Evolutionary conservation across 495 filamentous ascomycete genomes (phyloP).

Genomic region (Penicillium ucsense): DNA sequence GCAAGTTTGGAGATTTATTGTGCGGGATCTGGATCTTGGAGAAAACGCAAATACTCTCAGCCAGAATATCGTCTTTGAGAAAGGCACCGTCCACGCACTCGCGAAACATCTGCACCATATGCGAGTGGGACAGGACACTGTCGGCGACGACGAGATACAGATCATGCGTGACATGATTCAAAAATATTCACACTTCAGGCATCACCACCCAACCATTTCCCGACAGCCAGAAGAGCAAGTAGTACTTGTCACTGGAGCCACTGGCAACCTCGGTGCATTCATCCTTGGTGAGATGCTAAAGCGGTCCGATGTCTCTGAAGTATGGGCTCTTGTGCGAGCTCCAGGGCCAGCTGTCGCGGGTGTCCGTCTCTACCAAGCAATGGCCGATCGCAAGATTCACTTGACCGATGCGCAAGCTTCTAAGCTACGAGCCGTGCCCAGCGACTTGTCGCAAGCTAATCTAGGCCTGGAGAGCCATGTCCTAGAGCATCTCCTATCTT

Average conservation of each 20-base stretch:
- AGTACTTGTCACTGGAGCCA: slow-evolving; percentile 47
- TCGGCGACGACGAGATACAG: slow-evolving; percentile 17
- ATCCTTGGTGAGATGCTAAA: slow-evolving; percentile 37
- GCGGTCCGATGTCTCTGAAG: slow-evolving; percentile 20
- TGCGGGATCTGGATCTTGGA: slow-evolving; percentile 18
- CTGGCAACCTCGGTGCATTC: slow-evolving; percentile 51
- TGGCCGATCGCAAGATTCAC: slow-evolving; percentile 12
- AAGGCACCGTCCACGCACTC: slow-evolving; percentile 29
- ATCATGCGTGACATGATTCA: slow-evolving; percentile 28
- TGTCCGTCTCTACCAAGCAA: slow-evolving; percentile 12
- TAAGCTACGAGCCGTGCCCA: slow-evolving; percentile 14
- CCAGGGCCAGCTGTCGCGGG: slow-evolving; percentile 17
- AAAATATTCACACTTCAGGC: slow-evolving; percentile 29
- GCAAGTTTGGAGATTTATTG: slow-evolving; percentile 35
- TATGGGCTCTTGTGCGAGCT: slow-evolving; percentile 53
- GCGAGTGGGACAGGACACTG: slow-evolving; percentile 12
- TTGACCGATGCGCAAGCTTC: slow-evolving; percentile 10
- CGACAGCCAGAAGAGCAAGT: slow-evolving; percentile 9
- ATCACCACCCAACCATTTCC: slow-evolving; percentile 18
- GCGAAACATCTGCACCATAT: slow-evolving; percentile 20
- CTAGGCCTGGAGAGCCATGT: slow-evolving; percentile 35
- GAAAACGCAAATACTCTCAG: slow-evolving; percentile 24
- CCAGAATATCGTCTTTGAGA: slow-evolving; percentile 38
- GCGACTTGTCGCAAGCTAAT: slow-evolving; percentile 20
- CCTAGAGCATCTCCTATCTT: slow-evolving; percentile 32